Base-by-base conservation (phyloP, 2,329 filamentous ascomycete genomes). In the Balansia obtecta region DNA sequence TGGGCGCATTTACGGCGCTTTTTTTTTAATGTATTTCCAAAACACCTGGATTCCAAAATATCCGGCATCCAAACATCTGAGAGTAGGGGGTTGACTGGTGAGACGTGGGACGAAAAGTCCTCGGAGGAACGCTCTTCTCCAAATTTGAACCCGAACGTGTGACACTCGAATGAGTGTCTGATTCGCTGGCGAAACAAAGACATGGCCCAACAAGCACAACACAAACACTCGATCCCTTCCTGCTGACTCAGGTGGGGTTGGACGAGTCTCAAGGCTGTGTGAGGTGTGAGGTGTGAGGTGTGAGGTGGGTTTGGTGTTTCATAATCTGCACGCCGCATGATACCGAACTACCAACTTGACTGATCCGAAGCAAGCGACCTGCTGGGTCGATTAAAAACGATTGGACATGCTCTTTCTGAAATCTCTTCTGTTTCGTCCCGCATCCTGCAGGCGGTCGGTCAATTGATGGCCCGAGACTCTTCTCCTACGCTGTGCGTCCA, bases 261-360 rank as follows among this genome's bases (percentile, higher is more conserved):
- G 18, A 27, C 27, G n/a, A 12, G 39, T 10, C 39, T 38, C 34
- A 37, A 37, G 34, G 34, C 34, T 37, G 34, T 37, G 34, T 37
- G 34, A 9, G 30, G 12, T 42, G 18, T n/a, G n/a, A n/a, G n/a
- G n/a, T n/a, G n/a, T n/a, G n/a, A n/a, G n/a, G n/a, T n/a, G n/a
- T n/a, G n/a, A n/a, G n/a, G n/a, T n/a, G n/a, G n/a, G 22, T 34
- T 20, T 49, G 40, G 47, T 30, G 47, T 39, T 45, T 49, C 32
- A 39, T 15, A 22, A 37, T 49, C 18, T 18, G 47, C 47, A 44
- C 47, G 47, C 40, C 47, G 47, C 40, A 49, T 49, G 8, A 11
- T 27, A 10, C 39, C 9, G n/a, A 33, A 13, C 16, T 2, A 5
- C 27, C 16, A 1, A 5, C 27, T 22, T n/a, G n/a, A n/a, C n/a